Conservation (phyloP, 352 stramenopile species). For the Globisporangium nodosum region DNA sequence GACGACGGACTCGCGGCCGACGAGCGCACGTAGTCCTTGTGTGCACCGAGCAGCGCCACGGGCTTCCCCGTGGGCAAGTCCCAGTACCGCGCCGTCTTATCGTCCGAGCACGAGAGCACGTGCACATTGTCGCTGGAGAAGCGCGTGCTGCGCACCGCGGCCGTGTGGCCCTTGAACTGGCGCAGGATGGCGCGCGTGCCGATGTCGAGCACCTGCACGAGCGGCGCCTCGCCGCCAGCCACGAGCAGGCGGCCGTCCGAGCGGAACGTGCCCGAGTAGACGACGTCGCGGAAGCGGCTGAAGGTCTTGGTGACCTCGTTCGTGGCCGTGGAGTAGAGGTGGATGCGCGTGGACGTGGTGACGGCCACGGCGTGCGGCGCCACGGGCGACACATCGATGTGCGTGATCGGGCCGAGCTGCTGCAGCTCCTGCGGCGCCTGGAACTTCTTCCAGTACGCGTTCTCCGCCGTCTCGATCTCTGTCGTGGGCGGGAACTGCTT, state of each 20-base stretch:
- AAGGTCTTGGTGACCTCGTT: conserved; percentile 88
- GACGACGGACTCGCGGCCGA: conserved; percentile 66
- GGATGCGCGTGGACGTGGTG: conserved; percentile 83
- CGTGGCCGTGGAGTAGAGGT: conserved; percentile 77
- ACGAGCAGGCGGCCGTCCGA: conserved; percentile 86
- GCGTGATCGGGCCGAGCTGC: conserved; percentile 78
- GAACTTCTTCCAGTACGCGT: conserved; percentile 88
- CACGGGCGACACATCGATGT: conserved; percentile 79
- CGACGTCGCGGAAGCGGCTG: conserved; percentile 82
- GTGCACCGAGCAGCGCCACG: conserved; percentile 65
- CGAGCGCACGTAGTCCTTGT: conserved; percentile 88
- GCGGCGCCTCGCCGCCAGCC: conserved; percentile 64
- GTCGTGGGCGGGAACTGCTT: conserved; percentile 84
- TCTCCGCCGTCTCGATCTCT: conserved; percentile 74
- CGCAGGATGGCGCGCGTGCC: conserved; percentile 79
- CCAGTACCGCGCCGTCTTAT: conserved; percentile 87
- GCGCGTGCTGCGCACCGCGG: conserved; percentile 63
- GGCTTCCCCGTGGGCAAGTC: conserved; percentile 83
- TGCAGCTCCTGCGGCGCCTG: conserved; percentile 75
- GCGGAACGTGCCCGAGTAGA: conserved; percentile 84
- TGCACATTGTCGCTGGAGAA: conserved; percentile 84
- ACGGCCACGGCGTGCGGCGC: conserved; percentile 81
- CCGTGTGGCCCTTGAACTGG: conserved; percentile 82
- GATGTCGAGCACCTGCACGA: conserved; percentile 86
- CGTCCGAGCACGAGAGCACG: conserved; percentile 87